phyloP scores from a whole-genome alignment of 2,329 filamentous ascomycete species.

The Colletotrichum zoysiae region DNA sequence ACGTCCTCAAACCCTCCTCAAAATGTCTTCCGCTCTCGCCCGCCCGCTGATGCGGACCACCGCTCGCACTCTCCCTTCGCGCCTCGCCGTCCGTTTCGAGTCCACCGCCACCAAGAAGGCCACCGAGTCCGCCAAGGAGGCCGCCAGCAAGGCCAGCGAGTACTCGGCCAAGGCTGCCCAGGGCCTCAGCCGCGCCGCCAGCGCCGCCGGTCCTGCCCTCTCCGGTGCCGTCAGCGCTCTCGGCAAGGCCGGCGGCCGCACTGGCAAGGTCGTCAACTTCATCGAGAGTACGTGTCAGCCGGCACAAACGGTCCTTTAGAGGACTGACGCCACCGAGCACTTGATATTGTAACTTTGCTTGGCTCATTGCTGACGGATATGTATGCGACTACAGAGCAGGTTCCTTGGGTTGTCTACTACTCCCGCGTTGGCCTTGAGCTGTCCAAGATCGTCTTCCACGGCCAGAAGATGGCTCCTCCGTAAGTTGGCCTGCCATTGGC shows the following conservation, averaged over 20 bases:
- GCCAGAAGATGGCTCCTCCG: constrained; percentile 95
- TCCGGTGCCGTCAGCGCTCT: constrained; percentile 78
- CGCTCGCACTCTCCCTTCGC: constrained; percentile 59
- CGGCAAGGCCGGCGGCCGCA: constrained; percentile 84
- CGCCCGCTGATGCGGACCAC: constrained; percentile 62
- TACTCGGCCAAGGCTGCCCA: constrained; percentile 77
- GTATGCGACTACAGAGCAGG: constrained; percentile 71
- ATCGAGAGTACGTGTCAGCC: constrained; percentile 79
- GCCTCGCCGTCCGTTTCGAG: constrained; percentile 69
- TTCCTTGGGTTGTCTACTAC: constrained; percentile 92
- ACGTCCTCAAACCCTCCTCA: constrained; percentile 33
- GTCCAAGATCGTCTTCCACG: constrained; percentile 85
- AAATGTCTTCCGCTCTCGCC: constrained; percentile 52
- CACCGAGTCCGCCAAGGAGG: constrained; percentile 56
- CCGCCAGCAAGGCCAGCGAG: constrained; percentile 59
- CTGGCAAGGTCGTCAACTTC: constrained; percentile 81
- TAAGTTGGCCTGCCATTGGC: constrained; percentile 66
- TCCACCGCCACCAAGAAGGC: constrained; percentile 66
- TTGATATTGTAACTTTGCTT: background rate
- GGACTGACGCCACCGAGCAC: background rate
- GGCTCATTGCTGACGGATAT: constrained; percentile 34
- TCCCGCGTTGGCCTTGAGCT: constrained; percentile 89
- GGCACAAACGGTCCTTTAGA: background rate
- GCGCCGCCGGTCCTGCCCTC: constrained; percentile 83
- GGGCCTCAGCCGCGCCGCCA: constrained; percentile 84